A percentile compares a stretch with the other conserved stretches of the same genome.
These are phyloP conservation scores for Taphrina deformans DNA, from an alignment of 1,139 yeast species.

Conservation along the genomic window DNA sequence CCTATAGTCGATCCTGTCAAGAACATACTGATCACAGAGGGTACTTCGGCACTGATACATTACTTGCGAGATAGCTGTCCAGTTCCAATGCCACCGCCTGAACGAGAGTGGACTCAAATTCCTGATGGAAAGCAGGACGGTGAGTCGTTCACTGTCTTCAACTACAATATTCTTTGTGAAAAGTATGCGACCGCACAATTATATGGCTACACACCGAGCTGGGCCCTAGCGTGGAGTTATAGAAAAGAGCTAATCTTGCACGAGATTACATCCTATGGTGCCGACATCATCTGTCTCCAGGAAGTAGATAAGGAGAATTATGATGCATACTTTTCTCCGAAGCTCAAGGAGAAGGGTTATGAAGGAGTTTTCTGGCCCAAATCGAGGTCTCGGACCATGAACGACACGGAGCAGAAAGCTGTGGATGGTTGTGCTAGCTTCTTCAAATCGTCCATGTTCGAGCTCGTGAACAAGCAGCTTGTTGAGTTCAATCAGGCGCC, in stretches of 20 bases:
- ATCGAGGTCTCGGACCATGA: constrained; percentile 91
- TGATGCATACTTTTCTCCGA: constrained; percentile 82
- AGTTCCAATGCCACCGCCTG: constrained; percentile 60
- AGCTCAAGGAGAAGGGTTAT: constrained; percentile 72
- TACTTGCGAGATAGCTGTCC: constrained; percentile 83
- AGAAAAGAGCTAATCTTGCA: constrained; percentile 72
- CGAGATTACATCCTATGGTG: constrained; percentile 63
- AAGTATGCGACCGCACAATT: constrained; percentile 89
- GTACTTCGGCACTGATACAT: constrained; percentile 78
- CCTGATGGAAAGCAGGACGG: constrained; percentile 44
- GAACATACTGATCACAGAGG: constrained; percentile 71
- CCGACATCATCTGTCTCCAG: constrained; percentile 87
- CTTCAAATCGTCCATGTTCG: constrained; percentile 68
- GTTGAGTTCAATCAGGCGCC: constrained; percentile 88
- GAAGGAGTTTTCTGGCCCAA: constrained; percentile 80
- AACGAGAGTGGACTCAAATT: constrained; percentile 65
- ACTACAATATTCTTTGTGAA: constrained; percentile 91
- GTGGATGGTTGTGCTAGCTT: constrained; percentile 98
- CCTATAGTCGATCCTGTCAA: constrained; percentile 69
- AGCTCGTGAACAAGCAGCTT: constrained; percentile 66
- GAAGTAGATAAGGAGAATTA: constrained; percentile 88
- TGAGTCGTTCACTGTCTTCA: constrained; percentile 66
- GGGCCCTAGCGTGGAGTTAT: constrained; percentile 97
- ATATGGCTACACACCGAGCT: constrained; percentile 92
- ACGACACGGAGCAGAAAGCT: constrained; percentile 73